Base-by-base conservation (phyloP, 2,329 filamentous ascomycete species). In the Alternaria metachromatica region DNA sequence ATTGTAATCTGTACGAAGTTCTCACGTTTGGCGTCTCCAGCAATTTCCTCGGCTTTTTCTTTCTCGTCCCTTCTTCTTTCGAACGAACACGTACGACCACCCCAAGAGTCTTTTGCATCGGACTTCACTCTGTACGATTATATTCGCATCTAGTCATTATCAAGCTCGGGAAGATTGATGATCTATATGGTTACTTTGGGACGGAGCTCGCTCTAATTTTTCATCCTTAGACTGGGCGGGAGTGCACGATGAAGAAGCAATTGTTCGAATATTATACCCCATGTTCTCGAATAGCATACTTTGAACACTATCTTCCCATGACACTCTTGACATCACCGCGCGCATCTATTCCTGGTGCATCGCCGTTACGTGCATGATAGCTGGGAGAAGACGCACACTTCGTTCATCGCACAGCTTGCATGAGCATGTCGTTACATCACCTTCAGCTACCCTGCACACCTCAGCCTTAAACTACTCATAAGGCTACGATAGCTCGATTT, bases 1-100 rank as follows among this genome's bases (percentile, higher is more conserved):
- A 62, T 62, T 63, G 48, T 66, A 61, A 60, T 64, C 41, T 55
- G 56, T 56, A 63, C 44, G 56, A 58, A 54, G 28, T 62, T 64
- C 62, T 60, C 54, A 62, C 58, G 60, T 51, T 59, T 41, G 37
- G 55, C 62, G 62, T 61, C 21, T 63, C 55, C n/a, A 54, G 23
- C 44, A 45, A 46, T 46, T 50, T 58, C 54, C 26, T 30, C 54
- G 20, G 13, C 9, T 23, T 37, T 37, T 41, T 58, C 12, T 37
- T 37, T 53, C 25, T 28, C 28, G 44, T 26, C 28, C 49, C 6
- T 49, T 44, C 43, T 65, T 60, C 51, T 44, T 23, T 50, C 49
- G 15, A 37, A 55, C 44, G 60, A 55, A 49, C 43, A 45, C 56
- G 49, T 48, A 59, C 49, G 56, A 62, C 54, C 43, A 59, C 33